phyloP scores from a whole-genome alignment of 495 filamentous ascomycete species.

The Melanomma pulvis-pyrius region DNA sequence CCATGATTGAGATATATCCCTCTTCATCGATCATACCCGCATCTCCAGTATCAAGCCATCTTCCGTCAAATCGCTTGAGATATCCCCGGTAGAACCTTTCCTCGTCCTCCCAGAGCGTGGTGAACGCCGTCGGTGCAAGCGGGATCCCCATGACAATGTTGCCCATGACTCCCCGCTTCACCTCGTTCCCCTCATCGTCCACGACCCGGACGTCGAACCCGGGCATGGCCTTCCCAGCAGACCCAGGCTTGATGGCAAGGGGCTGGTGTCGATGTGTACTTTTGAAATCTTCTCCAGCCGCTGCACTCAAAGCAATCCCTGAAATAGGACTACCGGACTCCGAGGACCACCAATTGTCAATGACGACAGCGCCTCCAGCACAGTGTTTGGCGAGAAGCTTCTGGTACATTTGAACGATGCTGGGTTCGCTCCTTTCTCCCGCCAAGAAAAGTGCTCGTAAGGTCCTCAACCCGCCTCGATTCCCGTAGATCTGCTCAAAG shows the following conservation, averaged over 20 bases:
- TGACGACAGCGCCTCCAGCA: conserved; percentile 64
- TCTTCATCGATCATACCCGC: conserved; percentile 81
- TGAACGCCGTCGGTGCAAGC: conserved; percentile 82
- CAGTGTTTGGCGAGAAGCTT: conserved; percentile 66
- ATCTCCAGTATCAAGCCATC: conserved; percentile 89
- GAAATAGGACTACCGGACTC: conserved; percentile 90
- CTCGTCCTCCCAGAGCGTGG: conserved; percentile 80
- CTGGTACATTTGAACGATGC: conserved; percentile 79
- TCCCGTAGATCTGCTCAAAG: conserved; percentile 60
- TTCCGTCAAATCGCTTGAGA: conserved; percentile 73
- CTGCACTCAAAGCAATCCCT: conserved; percentile 69
- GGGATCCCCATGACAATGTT: conserved; percentile 87
- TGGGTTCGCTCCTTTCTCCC: conserved; percentile 86
- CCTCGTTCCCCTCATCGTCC: conserved; percentile 72
- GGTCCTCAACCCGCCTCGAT: conserved; percentile 65
- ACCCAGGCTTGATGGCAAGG: conserved; percentile 72
- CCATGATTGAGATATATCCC: conserved; percentile 86
- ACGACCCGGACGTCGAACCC: conserved; percentile 87
- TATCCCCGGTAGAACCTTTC: conserved; percentile 83
- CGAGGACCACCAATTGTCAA: conserved; percentile 97
- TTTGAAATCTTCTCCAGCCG: conserved; percentile 50
- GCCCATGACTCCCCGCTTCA: conserved; percentile 73
- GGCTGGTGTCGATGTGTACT: conserved; percentile 42
- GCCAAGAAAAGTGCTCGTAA: conserved; percentile 80
- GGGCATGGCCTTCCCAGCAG: conserved; percentile 85